Evolutionary conservation across 83 land plant species (phyloP).

Genomic region (Thuja plicata): DNA sequence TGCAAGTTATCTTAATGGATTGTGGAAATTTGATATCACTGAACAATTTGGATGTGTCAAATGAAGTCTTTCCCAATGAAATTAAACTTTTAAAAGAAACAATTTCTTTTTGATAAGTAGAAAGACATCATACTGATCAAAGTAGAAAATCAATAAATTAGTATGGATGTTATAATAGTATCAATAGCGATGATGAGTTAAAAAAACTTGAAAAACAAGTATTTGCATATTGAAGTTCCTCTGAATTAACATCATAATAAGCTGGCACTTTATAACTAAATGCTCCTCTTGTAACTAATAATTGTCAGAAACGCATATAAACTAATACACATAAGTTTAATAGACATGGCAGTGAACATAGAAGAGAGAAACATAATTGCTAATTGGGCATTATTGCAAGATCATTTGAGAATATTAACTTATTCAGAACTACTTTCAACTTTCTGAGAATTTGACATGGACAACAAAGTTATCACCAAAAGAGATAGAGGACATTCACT

Average conservation of each 20-base stretch:
- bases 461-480: background rate
- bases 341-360: background rate
- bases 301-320: background rate
- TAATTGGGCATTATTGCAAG: background rate
- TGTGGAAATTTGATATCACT: no score
- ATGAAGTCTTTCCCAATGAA: background rate
- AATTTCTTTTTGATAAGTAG: background rate
- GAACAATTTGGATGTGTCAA: background rate
- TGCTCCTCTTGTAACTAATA: background rate
- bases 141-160: background rate
- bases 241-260: background rate
- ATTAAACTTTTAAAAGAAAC: background rate
- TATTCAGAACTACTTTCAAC: background rate
- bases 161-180: background rate
- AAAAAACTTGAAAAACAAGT: background rate
- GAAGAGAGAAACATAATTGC: background rate
- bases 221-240: background rate
- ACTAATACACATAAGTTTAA: background rate
- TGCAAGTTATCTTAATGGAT: no score
- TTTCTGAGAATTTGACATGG: background rate
- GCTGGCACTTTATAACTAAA: background rate
- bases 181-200: background rate
- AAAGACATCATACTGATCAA: background rate
- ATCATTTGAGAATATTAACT: background rate
- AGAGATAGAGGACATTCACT: background rate